Conservation (phyloP, 2,329 filamentous ascomycete genomes). For the Chaetomiaceae sp. region DNA sequence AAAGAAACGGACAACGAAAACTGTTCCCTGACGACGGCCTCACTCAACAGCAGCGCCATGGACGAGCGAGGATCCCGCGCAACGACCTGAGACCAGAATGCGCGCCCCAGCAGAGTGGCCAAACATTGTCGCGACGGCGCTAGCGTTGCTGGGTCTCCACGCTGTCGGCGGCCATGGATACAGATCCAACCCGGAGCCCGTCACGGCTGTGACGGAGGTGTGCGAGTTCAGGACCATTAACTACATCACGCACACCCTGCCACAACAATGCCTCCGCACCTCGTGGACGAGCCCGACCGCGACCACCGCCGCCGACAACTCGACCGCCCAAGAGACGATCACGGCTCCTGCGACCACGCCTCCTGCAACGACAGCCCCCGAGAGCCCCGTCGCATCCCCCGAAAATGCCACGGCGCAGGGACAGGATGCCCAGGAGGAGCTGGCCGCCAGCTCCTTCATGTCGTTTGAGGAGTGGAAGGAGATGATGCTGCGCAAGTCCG, state of each 20-base stretch:
- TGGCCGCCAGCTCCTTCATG: conserved; percentile 65
- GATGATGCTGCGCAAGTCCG: conserved; percentile 80
- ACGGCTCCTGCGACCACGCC: conserved; percentile 11
- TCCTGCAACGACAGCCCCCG: conserved; percentile 15
- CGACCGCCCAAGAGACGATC: conserved; percentile 13
- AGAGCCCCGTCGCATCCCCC: conserved; percentile 18
- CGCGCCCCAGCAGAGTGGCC: conserved; percentile 14
- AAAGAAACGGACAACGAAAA: background rate
- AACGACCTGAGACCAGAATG: conserved; percentile 22
- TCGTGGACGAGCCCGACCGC: conserved; percentile 43
- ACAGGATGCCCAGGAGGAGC: conserved; percentile 56
- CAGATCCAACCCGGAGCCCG: conserved; percentile 10
- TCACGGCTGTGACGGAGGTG: conserved; percentile 27
- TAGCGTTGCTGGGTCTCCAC: conserved; percentile 23
- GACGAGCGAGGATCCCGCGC: conserved; percentile 12
- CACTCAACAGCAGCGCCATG: conserved; percentile 16
- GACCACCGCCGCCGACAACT: conserved; percentile 12
- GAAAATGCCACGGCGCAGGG: conserved; percentile 33
- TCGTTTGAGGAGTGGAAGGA: conserved; percentile 99
- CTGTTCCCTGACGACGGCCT: background rate
- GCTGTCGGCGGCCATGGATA: conserved; percentile 18
- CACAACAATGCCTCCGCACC: conserved; percentile 70
- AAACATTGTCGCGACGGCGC: conserved; percentile 15
- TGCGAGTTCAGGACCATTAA: conserved; percentile 66
- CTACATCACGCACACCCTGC: conserved; percentile 74